Evolutionary conservation across 1,139 yeast species (phyloP).

Genomic region (Zhuliangozyma parablackwelliae): DNA sequence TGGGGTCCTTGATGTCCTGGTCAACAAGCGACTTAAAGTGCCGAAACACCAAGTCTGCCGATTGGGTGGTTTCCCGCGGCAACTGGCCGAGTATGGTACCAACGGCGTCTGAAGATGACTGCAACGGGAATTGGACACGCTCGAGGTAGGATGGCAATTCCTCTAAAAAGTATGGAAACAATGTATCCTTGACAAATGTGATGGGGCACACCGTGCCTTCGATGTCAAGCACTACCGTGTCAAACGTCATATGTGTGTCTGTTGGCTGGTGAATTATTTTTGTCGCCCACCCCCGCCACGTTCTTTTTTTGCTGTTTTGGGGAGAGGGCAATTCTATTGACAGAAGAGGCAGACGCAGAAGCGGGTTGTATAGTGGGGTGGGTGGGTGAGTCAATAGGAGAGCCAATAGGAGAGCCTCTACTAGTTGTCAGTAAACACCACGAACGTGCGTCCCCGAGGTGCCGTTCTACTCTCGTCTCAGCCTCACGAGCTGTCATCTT

Average conservation of each 20-base stretch:
- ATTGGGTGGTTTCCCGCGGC: conserved; percentile 28
- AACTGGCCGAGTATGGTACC: conserved; percentile 38
- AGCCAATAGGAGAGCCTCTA: no score
- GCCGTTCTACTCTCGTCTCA: no score
- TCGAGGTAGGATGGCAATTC: conserved; percentile 20
- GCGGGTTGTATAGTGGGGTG: no score
- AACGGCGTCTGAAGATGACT: conserved; percentile 11
- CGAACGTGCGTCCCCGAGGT: no score
- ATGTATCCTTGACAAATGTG: conserved; percentile 71
- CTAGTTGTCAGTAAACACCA: no score
- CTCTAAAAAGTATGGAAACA: conserved; percentile 51
- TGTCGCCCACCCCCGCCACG: no score
- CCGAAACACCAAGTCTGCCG: conserved; percentile 24
- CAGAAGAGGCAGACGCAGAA: no score
- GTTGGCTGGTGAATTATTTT: no score
- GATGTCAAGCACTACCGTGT: conserved; percentile 56
- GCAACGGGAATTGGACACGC: conserved; percentile 5
- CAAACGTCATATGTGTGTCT: conserved; percentile 1
- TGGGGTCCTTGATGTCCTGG: conserved; percentile 72
- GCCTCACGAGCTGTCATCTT: no score
- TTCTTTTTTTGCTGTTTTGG: no score
- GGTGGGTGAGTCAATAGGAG: no score
- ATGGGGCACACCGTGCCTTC: conserved; percentile 95
- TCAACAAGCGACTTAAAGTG: conserved; percentile 57
- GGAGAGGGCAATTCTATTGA: no score